phyloP scores from a whole-genome alignment of 2,329 filamentous ascomycete species.

The Fusarium ramigenum region DNA sequence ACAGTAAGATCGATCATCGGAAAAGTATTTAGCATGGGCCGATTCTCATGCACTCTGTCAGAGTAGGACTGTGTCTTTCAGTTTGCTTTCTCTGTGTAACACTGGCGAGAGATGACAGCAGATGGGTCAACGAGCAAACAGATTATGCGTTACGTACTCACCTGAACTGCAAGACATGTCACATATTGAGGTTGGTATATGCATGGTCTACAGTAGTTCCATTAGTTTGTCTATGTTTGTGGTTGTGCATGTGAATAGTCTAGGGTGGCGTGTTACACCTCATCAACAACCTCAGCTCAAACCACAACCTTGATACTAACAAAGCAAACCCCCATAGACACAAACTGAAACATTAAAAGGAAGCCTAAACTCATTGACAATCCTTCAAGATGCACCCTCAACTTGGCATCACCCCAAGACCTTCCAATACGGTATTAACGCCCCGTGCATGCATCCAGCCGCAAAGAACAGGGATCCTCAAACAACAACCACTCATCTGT shows the following conservation, averaged over 20 bases:
- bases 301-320: background rate
- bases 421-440: conserved; percentile 4
- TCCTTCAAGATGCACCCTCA: background rate
- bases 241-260: background rate
- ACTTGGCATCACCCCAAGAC: background rate
- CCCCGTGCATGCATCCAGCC: conserved; percentile 21
- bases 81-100: background rate
- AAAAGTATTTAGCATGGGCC: background rate
- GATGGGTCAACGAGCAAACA: background rate
- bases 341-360: background rate
- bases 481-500: conserved; percentile 6
- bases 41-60: background rate
- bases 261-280: background rate
- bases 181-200: background rate
- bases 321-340: accelerated
- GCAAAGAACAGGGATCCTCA: conserved; percentile 3
- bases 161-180: background rate
- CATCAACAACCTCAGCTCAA: background rate
- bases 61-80: no score
- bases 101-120: no score
- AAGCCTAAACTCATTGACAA: background rate
- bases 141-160: background rate
- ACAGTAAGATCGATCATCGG: background rate
- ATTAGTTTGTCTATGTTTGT: background rate
- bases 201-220: background rate